phyloP scores from a whole-genome alignment of 306 rosid genomes.

The Castanea sativa region DNA sequence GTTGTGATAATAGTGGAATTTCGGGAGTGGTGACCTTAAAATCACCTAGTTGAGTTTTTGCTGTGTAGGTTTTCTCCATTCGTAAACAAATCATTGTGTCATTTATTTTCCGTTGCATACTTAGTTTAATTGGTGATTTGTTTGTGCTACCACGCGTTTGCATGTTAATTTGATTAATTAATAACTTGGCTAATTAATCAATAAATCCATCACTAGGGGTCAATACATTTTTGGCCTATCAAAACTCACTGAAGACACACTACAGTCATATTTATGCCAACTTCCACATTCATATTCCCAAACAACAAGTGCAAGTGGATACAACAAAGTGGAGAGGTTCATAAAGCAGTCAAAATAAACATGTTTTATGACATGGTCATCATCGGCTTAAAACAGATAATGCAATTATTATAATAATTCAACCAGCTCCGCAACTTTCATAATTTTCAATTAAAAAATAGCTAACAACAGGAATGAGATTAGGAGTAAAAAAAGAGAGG shows the following conservation, averaged over 20 bases:
- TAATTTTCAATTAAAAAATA: conserved; percentile 17
- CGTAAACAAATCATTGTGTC: no score
- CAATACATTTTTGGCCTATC: no score
- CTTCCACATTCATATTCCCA: conserved; percentile 16
- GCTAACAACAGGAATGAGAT: conserved; percentile 20
- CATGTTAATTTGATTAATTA: no score
- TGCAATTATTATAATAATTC: not conserved
- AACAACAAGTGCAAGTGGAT: conserved; percentile 1
- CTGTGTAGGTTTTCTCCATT: no score
- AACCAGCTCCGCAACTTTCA: conserved; percentile 2
- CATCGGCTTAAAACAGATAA: conserved; percentile 1
- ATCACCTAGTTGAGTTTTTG: no score
- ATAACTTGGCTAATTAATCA: no score
- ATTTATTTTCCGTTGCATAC: no score
- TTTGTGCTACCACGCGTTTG: no score
- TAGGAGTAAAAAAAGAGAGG: not conserved
- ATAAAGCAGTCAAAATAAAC: not conserved
- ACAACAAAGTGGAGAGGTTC: not conserved
- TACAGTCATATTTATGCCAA: not conserved
- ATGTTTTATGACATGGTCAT: conserved; percentile 6
- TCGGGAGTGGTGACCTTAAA: no score
- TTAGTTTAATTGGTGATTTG: no score
- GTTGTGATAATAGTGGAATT: no score
- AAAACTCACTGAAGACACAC: not conserved
- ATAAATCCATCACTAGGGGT: no score